Evolutionary conservation across 805 yeast species (phyloP), one percentile per base, ranked within the genome.

Genomic region (Isabelozyma heimii): DNA sequence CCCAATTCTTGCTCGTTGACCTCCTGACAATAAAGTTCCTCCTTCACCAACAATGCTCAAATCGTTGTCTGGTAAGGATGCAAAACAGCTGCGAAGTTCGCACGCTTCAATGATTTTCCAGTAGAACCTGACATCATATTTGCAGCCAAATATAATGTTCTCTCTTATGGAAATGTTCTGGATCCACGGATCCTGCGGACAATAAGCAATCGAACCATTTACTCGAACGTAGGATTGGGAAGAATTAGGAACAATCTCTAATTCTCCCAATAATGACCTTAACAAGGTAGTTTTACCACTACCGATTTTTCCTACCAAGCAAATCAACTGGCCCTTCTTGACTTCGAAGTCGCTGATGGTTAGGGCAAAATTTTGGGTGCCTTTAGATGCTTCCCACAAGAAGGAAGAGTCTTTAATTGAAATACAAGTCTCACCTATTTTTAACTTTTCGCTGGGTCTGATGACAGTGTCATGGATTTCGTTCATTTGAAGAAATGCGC

Each of bases 1-100:
- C 0, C 66, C 60, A 10, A 63, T 55, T 45, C 68, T 53, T 7
- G 67, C 67, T 47, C 61, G 63, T 33, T 63, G 68, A 8, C 68
- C 68, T 17, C 67, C 68, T 8, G 67, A 62, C 16, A 63, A 57
- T 9, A 65, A 58, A 13, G 63, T 64, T 15, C 68, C 68, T 42
- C 62, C 60, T 35, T 63, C 68, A 5, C 68, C 68, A 8, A 63
- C 68, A 8, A 59, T 52, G 0, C 66, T 63, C 10, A 60, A 55
- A 43, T 63, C 66, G 1, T 65, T 66, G 44, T 63, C 59, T 10
- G 68, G 67, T 38, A 63, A 53, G 3, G 57, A 57, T n/a, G 57
- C 59, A 27, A 63, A 57, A 37, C 63, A 67, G 10, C 61, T 56
- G 24, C 44, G 37, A 43, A 63, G 57, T 41, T 63, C 62, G 45